Conservation (phyloP, 352 stramenopile genomes). For the Globisporangium echinulatum region DNA sequence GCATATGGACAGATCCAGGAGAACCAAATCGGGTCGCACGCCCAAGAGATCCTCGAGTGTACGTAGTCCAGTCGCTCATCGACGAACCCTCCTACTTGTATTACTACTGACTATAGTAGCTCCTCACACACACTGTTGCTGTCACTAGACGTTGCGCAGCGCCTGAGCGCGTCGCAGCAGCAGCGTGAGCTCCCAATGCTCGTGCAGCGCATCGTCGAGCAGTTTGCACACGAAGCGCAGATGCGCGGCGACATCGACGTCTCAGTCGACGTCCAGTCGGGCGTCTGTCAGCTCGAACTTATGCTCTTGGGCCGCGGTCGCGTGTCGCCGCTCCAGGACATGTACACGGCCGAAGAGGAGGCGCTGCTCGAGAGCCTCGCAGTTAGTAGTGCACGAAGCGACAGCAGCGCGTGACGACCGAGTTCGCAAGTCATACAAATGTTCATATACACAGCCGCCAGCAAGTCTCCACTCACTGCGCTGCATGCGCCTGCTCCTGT, state of each 20-base stretch:
- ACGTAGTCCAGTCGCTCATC: slow-evolving; percentile 1
- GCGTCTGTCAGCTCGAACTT: slow-evolving; percentile 61
- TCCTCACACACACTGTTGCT: background rate
- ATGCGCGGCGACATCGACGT: slow-evolving; percentile 26
- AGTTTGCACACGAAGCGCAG: slow-evolving; percentile 26
- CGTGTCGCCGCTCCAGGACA: slow-evolving; percentile 58
- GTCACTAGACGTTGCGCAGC: slow-evolving; percentile 20
- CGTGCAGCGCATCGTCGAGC: slow-evolving; percentile 25
- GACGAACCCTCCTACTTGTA: too few relatives aligned
- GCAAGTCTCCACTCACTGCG: background rate
- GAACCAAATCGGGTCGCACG: slow-evolving; percentile 44
- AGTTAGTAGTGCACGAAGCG: slow-evolving; percentile 21
- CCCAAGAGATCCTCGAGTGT: slow-evolving; percentile 56
- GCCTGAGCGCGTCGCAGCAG: slow-evolving; percentile 36
- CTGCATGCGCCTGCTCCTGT: slow-evolving; percentile 9
- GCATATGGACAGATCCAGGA: slow-evolving; percentile 27
- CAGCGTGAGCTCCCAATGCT: slow-evolving; percentile 30
- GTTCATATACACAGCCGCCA: too few relatives aligned
- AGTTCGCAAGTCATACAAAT: background rate
- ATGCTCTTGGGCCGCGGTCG: slow-evolving; percentile 46
- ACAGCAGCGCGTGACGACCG: background rate
- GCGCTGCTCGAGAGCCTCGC: slow-evolving; percentile 56
- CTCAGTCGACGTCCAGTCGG: slow-evolving; percentile 59
- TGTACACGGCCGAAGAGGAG: slow-evolving; percentile 75
- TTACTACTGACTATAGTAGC: too few relatives aligned